Evolutionary conservation across 768 basidiomycete species (phyloP).

Genomic region (Suillus decipiens): DNA sequence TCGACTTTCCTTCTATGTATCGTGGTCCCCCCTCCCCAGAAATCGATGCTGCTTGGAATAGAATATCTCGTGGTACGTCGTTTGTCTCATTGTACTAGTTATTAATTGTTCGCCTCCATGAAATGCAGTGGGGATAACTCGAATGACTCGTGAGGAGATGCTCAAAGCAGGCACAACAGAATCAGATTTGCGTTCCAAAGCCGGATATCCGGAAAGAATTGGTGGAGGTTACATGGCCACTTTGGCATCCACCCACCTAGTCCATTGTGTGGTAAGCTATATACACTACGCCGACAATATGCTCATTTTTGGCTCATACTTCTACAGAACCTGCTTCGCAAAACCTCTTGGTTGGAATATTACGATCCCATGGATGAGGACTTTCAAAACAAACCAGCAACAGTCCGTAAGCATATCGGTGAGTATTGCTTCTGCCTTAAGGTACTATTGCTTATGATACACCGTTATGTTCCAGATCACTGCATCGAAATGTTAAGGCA

Average conservation of each 20-base stretch:
- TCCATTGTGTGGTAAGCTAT: conserved; percentile 14
- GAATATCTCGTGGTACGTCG: conserved; percentile 5
- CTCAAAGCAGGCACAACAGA: conserved; percentile 10
- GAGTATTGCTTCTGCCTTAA: neutral
- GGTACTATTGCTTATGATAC: neutral
- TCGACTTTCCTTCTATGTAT: conserved; percentile 13
- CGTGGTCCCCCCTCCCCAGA: conserved; percentile 15
- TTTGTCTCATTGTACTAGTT: neutral
- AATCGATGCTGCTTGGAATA: conserved; percentile 15
- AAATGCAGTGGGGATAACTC: neutral
- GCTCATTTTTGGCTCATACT: neutral
- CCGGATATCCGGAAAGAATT: conserved; percentile 12
- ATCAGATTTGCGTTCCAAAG: conserved; percentile 10
- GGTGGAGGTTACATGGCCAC: conserved; percentile 14
- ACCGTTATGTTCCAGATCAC: conserved; percentile 7
- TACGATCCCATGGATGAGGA: conserved; percentile 6
- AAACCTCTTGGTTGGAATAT: conserved; percentile 13
- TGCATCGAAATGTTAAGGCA: conserved; percentile 16
- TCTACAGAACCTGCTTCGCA: conserved; percentile 12
- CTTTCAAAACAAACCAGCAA: conserved; percentile 4
- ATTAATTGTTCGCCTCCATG: neutral
- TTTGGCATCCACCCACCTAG: conserved; percentile 14
- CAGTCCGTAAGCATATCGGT: conserved; percentile 10
- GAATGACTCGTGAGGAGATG: conserved; percentile 12
- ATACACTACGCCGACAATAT: neutral